Evolutionary conservation across 768 basidiomycete genomes (phyloP).

Genomic region (Baorangia bicolor): DNA sequence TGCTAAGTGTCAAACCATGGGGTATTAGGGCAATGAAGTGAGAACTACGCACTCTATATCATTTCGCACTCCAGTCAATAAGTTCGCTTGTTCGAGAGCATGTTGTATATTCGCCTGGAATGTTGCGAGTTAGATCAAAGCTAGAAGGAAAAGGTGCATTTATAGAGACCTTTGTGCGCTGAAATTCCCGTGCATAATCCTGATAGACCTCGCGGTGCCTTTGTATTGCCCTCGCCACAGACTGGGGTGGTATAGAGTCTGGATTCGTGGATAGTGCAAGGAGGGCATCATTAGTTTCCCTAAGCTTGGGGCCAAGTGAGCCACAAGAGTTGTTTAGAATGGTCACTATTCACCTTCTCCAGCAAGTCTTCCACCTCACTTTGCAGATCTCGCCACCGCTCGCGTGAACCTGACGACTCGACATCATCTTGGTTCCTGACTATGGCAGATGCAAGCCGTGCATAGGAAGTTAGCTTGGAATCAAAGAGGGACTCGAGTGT

Average conservation of each 20-base stretch:
- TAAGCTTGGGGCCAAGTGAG: slow-evolving; percentile 53
- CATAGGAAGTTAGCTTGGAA: slow-evolving; percentile 86
- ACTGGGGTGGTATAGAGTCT: slow-evolving; percentile 65
- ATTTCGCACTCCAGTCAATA: slow-evolving; percentile 87
- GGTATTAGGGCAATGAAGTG: background rate
- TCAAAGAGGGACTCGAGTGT: slow-evolving; percentile 93
- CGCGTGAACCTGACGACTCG: slow-evolving; percentile 66
- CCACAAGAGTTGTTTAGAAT: background rate
- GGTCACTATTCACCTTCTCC: slow-evolving; percentile 61
- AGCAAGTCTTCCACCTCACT: slow-evolving; percentile 82
- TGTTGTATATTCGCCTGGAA: slow-evolving; percentile 72
- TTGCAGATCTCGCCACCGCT: slow-evolving; percentile 82
- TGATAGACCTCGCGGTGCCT: slow-evolving; percentile 87
- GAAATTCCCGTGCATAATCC: slow-evolving; percentile 83
- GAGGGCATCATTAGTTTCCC: slow-evolving; percentile 84
- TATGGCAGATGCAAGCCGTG: slow-evolving; percentile 74
- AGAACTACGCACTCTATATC: slow-evolving; percentile 80
- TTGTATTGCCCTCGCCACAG: slow-evolving; percentile 86
- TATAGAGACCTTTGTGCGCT: slow-evolving; percentile 71
- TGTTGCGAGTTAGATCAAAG: background rate
- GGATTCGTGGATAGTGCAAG: slow-evolving; percentile 63
- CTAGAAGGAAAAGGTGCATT: background rate
- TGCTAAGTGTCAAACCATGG: slow-evolving; percentile 30
- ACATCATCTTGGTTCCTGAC: slow-evolving; percentile 55
- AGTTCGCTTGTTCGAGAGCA: slow-evolving; percentile 82